Evolutionary conservation across 2,329 filamentous ascomycete species (phyloP).

Genomic region (Aspergillus sp.): DNA sequence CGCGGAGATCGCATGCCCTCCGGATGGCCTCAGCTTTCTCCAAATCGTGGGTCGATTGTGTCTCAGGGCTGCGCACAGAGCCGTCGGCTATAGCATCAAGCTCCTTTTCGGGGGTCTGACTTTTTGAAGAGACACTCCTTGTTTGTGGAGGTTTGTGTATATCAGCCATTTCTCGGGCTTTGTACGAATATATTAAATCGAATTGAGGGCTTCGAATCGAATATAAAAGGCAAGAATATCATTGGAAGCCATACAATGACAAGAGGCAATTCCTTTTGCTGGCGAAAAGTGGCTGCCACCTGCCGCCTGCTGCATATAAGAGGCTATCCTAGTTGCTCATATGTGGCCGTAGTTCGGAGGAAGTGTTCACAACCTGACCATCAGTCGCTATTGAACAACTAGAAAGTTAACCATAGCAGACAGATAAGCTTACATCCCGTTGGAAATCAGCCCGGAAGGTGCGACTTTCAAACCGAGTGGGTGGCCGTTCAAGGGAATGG

Average conservation of each 20-base stretch:
- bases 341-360: neutral
- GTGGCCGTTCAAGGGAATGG: neutral
- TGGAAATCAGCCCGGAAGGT: neutral
- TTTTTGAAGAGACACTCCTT: neutral
- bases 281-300: conserved; percentile 1
- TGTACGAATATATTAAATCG: neutral
- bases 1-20: conserved; percentile 59
- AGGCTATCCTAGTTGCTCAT: neutral
- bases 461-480: neutral
- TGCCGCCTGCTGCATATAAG: conserved; percentile 1
- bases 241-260: neutral
- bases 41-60: conserved; percentile 9
- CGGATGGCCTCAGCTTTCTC: conserved; percentile 53
- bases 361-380: neutral
- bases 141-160: neutral
- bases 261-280: neutral
- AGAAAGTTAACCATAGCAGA: neutral
- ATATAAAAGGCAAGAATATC: neutral
- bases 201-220: neutral
- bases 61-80: conserved; percentile 1
- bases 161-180: neutral
- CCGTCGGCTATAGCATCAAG: neutral
- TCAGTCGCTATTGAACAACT: neutral
- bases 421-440: neutral
- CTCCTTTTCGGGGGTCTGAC: conserved; percentile 2